A percentile compares a stretch with the other conserved stretches of the same genome.
phyloP scores from a whole-genome alignment of 257 asterid species.

The Ehretia macrophylla region DNA sequence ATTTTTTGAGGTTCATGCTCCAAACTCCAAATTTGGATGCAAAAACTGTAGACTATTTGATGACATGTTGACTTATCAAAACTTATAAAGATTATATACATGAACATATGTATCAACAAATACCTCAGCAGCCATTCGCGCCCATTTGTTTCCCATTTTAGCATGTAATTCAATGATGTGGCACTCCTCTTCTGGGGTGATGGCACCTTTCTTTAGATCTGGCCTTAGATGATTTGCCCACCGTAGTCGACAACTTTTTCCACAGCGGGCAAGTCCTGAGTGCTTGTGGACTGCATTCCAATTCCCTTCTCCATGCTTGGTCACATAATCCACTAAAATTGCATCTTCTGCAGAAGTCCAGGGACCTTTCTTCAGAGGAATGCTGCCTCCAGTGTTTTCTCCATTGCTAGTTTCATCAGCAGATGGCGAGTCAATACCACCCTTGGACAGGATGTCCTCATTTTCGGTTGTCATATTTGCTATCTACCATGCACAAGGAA shows the following conservation, averaged over 20 bases:
- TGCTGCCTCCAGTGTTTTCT: constrained; percentile 37
- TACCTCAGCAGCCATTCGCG: constrained; percentile 89
- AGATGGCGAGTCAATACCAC: constrained; percentile 34
- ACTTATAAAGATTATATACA: neutral
- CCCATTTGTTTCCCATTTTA: constrained; percentile 85
- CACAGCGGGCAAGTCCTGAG: constrained; percentile 83
- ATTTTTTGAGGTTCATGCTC: too few species aligned
- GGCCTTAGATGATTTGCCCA: constrained; percentile 90
- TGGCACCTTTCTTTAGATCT: constrained; percentile 62
- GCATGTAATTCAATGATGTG: constrained; percentile 67
- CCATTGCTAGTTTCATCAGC: constrained; percentile 47
- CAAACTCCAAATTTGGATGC: too few species aligned
- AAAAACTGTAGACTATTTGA: too few species aligned
- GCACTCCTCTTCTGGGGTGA: constrained; percentile 67
- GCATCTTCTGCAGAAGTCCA: constrained; percentile 83
- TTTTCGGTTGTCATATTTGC: constrained; percentile 49
- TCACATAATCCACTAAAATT: constrained; percentile 54
- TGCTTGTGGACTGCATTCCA: constrained; percentile 82
- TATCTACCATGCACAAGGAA: constrained; percentile 15
- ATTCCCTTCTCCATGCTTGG: constrained; percentile 70
- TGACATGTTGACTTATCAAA: too few species aligned
- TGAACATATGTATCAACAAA: constrained; percentile 1
- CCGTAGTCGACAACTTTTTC: constrained; percentile 85
- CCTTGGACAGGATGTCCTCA: constrained; percentile 39
- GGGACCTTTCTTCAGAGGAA: constrained; percentile 73